phyloP scores from a whole-genome alignment of 257 asterid species.

The Fraxinus americana region DNA sequence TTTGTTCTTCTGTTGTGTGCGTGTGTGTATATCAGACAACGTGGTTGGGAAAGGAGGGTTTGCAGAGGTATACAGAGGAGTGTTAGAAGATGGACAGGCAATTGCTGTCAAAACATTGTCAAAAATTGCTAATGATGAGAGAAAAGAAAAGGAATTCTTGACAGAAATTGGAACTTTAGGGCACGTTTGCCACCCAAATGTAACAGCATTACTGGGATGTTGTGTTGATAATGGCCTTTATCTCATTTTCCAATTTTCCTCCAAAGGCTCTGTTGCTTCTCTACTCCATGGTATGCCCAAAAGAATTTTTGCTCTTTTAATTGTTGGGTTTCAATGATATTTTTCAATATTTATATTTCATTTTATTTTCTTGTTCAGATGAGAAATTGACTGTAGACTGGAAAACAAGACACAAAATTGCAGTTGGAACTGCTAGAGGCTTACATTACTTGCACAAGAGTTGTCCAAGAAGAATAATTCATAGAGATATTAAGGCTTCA shows the following conservation, averaged over 20 bases:
- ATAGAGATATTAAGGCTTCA: slow-evolving; percentile 86
- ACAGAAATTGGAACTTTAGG: slow-evolving; percentile 88
- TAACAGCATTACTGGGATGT: slow-evolving; percentile 74
- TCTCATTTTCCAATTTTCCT: slow-evolving; percentile 87
- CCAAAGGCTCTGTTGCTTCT: slow-evolving; percentile 89
- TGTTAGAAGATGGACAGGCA: slow-evolving; percentile 68
- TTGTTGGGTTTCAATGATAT: too few relatives aligned
- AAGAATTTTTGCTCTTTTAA: background rate
- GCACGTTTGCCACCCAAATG: slow-evolving; percentile 86
- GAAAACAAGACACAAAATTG: slow-evolving; percentile 87
- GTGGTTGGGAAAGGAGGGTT: slow-evolving; percentile 94
- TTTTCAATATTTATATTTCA: background rate
- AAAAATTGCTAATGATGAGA: slow-evolving; percentile 67
- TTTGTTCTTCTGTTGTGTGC: background rate
- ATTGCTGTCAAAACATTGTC: slow-evolving; percentile 86
- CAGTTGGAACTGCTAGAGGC: slow-evolving; percentile 84
- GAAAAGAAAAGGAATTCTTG: slow-evolving; percentile 86
- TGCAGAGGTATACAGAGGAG: slow-evolving; percentile 96
- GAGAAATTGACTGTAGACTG: slow-evolving; percentile 72
- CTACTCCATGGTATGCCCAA: slow-evolving; percentile 67
- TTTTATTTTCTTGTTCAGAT: slow-evolving; percentile 37
- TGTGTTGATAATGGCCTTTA: slow-evolving; percentile 89
- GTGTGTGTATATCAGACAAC: slow-evolving; percentile 44
- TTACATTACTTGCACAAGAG: slow-evolving; percentile 82
- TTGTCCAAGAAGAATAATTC: slow-evolving; percentile 93